These are phyloP conservation scores for Diaporthe eres DNA, from an alignment of 2,329 filamentous ascomycete genomes.

Conservation along the genomic window DNA sequence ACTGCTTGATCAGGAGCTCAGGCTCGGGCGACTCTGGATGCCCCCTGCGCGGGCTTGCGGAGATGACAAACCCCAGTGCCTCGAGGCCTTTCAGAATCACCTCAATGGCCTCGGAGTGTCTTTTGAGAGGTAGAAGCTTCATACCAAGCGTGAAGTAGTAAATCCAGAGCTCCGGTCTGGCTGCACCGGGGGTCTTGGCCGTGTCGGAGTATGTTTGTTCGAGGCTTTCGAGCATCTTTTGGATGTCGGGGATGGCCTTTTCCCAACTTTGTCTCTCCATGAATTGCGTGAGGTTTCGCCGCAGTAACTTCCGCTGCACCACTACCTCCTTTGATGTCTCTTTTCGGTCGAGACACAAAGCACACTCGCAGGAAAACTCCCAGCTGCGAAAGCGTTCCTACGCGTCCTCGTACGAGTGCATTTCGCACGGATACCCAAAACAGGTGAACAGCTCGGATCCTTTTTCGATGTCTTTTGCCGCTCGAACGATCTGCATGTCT, in stretches of 20 bases:
- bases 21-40: not conserved
- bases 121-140: no score
- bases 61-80: not conserved
- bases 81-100: not conserved
- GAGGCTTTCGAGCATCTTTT: fast-evolving
- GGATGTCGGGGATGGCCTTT: no score
- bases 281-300: no score
- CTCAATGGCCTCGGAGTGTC: no score
- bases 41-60: not conserved
- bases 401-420: not conserved
- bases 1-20: not conserved
- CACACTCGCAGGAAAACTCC: not conserved
- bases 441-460: not conserved
- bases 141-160: no score
- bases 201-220: not conserved
- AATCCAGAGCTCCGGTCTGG: no score
- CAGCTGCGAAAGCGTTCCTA: not conserved
- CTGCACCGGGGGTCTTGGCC: no score
- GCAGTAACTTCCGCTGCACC: not conserved
- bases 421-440: no score
- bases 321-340: not conserved
- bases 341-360: not conserved
- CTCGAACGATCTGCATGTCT: not conserved
- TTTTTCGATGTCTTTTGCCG: not conserved
- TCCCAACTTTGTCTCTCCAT: no score